phyloP scores from a whole-genome alignment of 192 early-diverging fungal genomes.

The Backusella luteola region DNA sequence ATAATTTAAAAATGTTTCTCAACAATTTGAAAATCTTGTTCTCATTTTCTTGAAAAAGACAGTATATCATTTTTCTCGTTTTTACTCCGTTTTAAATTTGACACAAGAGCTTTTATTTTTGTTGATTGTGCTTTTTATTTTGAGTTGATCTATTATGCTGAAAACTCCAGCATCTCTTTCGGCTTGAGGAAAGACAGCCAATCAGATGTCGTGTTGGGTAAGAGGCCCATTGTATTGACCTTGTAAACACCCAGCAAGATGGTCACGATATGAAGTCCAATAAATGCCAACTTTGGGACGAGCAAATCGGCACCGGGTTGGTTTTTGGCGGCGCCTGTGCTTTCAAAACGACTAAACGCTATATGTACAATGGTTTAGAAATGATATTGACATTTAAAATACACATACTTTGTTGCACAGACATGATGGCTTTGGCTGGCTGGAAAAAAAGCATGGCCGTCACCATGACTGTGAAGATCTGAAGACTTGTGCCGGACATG shows the following conservation, averaged over 20 bases:
- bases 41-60: too few relatives aligned
- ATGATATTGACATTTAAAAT: too few relatives aligned
- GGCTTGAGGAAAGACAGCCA: slow-evolving; percentile 93
- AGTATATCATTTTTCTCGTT: too few relatives aligned
- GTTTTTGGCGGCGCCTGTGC: slow-evolving; percentile 39
- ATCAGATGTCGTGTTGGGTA: slow-evolving; percentile 91
- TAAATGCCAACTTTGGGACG: slow-evolving; percentile 79
- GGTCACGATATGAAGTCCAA: slow-evolving; percentile 77
- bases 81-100: too few relatives aligned
- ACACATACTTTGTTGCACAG: slow-evolving; percentile 58
- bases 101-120: too few relatives aligned
- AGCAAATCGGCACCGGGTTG: slow-evolving; percentile 51
- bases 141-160: not conserved
- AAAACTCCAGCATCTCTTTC: slow-evolving; percentile 35
- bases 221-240: slow-evolving; percentile 88
- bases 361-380: not conserved
- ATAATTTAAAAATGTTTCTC: too few relatives aligned
- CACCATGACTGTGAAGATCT: slow-evolving; percentile 95
- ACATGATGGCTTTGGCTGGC: slow-evolving; percentile 73
- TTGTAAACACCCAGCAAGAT: slow-evolving; percentile 91
- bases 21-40: too few relatives aligned
- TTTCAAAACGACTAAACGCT: slow-evolving; percentile 80
- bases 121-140: too few relatives aligned
- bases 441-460: slow-evolving; percentile 95
- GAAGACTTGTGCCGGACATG: slow-evolving; percentile 96